phyloP scores from a whole-genome alignment of 176 grass and related monocot genomes.

The Puya raimondii region DNA sequence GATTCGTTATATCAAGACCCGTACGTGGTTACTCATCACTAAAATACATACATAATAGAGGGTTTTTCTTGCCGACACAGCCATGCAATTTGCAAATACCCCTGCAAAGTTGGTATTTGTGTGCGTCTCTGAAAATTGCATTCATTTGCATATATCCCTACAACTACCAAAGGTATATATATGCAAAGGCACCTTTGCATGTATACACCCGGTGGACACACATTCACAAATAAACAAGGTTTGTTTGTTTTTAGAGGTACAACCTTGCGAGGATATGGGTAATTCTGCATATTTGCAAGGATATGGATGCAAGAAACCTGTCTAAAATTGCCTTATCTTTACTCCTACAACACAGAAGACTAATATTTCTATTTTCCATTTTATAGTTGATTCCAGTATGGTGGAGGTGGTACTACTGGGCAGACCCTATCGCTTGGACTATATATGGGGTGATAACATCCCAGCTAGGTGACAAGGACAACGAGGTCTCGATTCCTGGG shows the following conservation, averaged over 20 bases:
- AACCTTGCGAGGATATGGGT: not conserved
- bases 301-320: not conserved
- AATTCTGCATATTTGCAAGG: no score
- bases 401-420: slow-evolving; percentile 99
- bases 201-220: no score
- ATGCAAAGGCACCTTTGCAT: no score
- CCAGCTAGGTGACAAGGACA: slow-evolving; percentile 38
- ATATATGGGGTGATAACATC: slow-evolving; percentile 65
- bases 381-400: slow-evolving; percentile 57
- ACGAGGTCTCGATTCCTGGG: slow-evolving; percentile 29
- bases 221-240: not conserved
- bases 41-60: not conserved
- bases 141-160: no score
- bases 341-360: not conserved
- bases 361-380: not conserved
- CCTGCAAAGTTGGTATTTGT: not conserved
- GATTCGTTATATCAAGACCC: slow-evolving; percentile 54
- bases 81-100: no score
- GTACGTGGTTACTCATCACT: slow-evolving; percentile 28
- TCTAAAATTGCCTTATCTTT: not conserved
- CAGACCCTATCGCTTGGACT: slow-evolving; percentile 63
- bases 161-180: no score
- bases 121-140: not conserved
- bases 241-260: not conserved
- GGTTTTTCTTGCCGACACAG: no score